These are phyloP conservation scores for Alnus glutinosa DNA, from an alignment of 306 rosid genomes.

Conservation along the genomic window DNA sequence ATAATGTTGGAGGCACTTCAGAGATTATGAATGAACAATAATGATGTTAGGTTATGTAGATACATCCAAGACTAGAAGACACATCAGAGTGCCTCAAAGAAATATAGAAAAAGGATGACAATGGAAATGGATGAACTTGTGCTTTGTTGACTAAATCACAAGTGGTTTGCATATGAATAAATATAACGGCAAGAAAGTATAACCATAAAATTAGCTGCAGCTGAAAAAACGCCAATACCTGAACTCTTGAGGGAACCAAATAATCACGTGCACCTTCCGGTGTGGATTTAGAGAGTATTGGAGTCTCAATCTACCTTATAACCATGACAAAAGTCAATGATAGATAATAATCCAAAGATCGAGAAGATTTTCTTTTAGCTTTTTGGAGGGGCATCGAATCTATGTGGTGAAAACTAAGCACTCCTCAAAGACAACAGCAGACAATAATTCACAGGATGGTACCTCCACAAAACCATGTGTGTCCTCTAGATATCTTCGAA, in stretches of 20 bases:
- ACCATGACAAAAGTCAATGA: conserved; percentile 52
- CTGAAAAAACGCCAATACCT: conserved; percentile 55
- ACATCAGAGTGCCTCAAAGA: background rate
- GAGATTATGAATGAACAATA: background rate
- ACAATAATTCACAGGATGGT: conserved; percentile 29
- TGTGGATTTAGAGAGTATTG: conserved; percentile 92
- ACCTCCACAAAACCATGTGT: conserved; percentile 92
- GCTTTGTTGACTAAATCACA: background rate
- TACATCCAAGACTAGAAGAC: background rate
- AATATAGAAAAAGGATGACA: background rate
- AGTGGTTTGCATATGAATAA: background rate
- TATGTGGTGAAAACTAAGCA: background rate
- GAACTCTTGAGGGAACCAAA: conserved; percentile 95
- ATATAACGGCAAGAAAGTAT: conserved; percentile 9
- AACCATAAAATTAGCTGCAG: conserved; percentile 14
- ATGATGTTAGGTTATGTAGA: background rate
- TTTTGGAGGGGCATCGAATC: background rate
- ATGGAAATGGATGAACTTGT: background rate
- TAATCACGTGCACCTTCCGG: conserved; percentile 99
- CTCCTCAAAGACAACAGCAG: background rate
- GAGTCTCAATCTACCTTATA: conserved; percentile 99
- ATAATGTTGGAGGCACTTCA: background rate
- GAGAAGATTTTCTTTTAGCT: background rate
- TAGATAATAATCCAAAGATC: conserved; percentile 13
- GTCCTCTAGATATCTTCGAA: conserved; percentile 88